Percentiles rank a stretch among this genome's conserved stretches.
Evolutionary conservation across 305 asterid species (phyloP).

Genomic region (Ajuga reptans): DNA sequence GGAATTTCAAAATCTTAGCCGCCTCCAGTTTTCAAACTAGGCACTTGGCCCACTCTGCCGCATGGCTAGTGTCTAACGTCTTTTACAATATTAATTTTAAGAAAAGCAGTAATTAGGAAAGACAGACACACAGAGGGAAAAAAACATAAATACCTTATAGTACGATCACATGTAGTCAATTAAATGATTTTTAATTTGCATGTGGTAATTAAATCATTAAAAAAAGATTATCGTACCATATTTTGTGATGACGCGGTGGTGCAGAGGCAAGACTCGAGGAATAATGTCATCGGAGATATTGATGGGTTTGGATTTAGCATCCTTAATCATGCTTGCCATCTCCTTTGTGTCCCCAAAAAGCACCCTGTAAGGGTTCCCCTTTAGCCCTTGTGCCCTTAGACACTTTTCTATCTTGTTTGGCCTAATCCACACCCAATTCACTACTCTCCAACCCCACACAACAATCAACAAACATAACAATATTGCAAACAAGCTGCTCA

Average conservation of each 20-base stretch:
- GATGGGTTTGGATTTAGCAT: slow-evolving; percentile 38
- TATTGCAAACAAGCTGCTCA: neutral
- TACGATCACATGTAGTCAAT: too few relatives aligned
- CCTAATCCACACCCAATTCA: slow-evolving; percentile 41
- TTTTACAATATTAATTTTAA: too few relatives aligned
- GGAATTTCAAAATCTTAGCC: too few relatives aligned
- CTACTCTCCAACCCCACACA: slow-evolving; percentile 29
- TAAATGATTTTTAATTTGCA: too few relatives aligned
- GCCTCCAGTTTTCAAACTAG: too few relatives aligned
- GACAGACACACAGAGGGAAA: too few relatives aligned
- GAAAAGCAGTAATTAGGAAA: too few relatives aligned
- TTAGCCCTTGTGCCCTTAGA: slow-evolving; percentile 41
- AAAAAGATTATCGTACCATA: slow-evolving; percentile 40
- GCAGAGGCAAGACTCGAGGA: slow-evolving; percentile 40
- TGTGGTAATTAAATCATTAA: too few relatives aligned
- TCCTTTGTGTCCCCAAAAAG: slow-evolving; percentile 47
- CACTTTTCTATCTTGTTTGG: slow-evolving; percentile 38
- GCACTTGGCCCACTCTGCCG: too few relatives aligned
- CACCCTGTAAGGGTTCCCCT: slow-evolving; percentile 40
- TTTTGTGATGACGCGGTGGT: slow-evolving; percentile 30
- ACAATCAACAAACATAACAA: slow-evolving; percentile 1
- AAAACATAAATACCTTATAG: too few relatives aligned
- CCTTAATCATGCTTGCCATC: slow-evolving; percentile 34
- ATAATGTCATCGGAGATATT: slow-evolving; percentile 37
- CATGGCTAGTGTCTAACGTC: too few relatives aligned